Base-by-base conservation (phyloP, 1,284 basidiomycete genomes). In the Fomitopsis betulina region DNA sequence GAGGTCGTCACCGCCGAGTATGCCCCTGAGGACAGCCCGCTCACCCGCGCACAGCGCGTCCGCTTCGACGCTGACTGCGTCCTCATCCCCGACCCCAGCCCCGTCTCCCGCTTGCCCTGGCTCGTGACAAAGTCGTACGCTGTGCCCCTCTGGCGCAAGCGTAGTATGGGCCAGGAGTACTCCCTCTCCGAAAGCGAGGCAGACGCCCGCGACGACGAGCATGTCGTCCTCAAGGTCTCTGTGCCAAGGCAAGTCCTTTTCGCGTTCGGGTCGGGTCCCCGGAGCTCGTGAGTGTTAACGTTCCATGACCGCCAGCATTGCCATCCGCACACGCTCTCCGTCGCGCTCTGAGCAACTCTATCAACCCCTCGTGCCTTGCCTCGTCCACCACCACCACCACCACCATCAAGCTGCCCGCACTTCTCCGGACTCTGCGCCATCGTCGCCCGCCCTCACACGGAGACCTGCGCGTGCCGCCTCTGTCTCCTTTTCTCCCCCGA, bases 1-100 rank as follows among this genome's bases (percentile, higher is more conserved):
- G 17, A 35, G 10, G 49, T 51, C n/a, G 25, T 37, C n/a, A 17
- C 49, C 7, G n/a, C 43, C 23, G 33, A 33, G 10, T 2, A 42
- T 9, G 47, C 54, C 33, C n/a, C 51, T 1, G 45, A 50, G 43
- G 56, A 62, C 39, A 15, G 49, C 13, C 60, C 59, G 3, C 27
- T 57, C 12, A 37, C 30, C 17, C 21, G 43, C 42, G 55, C 58
- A 3, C 63, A 63, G 58, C 64, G 57, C 49, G 65, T 89, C 10
- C 79, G 86, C 56, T 89, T 89, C 71, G 81, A 88, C 73, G 74
- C 76, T 53, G 78, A 83, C 63, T 89, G 86, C 61, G 73, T 86
- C 5, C 78, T 89, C 60, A 89, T 89, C 57, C 87, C 87, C 15
- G 81, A 85, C 59, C 56, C 56, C 17, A 53, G 40, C 35, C 68